These are phyloP conservation scores for Fragaria vesca DNA, from an alignment of 306 rosid genomes.

Conservation along the genomic window DNA sequence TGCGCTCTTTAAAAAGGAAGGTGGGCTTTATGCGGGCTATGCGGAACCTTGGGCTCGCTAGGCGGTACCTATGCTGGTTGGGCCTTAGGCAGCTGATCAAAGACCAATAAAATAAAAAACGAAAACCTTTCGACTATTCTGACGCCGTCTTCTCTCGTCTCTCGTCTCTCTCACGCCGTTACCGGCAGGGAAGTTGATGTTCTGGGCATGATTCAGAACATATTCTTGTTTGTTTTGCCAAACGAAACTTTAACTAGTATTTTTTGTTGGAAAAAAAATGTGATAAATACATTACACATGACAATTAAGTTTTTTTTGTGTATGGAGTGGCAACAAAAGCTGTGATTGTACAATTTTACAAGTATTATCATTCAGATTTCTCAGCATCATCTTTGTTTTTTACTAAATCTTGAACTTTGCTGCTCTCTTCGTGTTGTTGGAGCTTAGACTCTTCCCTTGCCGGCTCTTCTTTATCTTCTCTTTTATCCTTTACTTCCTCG, in stretches of 20 bases:
- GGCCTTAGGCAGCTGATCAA: too few species aligned
- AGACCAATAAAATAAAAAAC: too few species aligned
- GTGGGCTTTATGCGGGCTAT: too few species aligned
- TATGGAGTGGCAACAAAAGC: not conserved
- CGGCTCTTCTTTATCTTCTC: slow-evolving; percentile 22
- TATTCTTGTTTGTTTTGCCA: not conserved
- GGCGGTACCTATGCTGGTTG: too few species aligned
- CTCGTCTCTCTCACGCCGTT: too few species aligned
- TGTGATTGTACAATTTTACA: not conserved
- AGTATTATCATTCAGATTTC: not conserved
- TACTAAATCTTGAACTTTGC: not conserved
- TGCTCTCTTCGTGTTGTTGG: not conserved
- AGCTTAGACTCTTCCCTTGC: not conserved
- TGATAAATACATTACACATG: not conserved
- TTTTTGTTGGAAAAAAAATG: not conserved
- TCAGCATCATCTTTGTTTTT: not conserved
- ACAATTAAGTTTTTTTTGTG: not conserved
- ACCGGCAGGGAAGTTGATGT: too few species aligned
- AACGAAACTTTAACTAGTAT: not conserved
- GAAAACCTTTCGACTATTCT: too few species aligned
- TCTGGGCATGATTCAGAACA: too few species aligned
- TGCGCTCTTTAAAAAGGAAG: too few species aligned
- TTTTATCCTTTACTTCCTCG: not conserved
- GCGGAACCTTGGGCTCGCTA: too few species aligned
- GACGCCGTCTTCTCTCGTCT: too few species aligned